phyloP scores from a whole-genome alignment of 2,329 filamentous ascomycete genomes.

The Dactylellina drechsleri region DNA sequence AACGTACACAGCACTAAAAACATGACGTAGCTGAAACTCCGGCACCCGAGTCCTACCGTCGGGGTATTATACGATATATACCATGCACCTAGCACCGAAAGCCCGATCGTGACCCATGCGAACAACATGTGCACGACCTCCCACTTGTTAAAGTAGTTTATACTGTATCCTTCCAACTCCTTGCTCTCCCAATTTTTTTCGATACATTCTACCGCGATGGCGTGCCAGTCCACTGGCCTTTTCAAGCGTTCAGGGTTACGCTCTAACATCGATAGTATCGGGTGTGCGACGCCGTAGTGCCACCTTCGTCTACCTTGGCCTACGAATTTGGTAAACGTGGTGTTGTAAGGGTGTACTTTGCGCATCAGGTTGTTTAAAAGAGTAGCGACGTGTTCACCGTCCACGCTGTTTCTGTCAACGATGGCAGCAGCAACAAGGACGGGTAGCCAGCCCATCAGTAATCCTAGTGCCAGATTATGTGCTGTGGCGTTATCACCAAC shows the following conservation, averaged over 20 bases:
- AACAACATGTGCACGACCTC: conserved; percentile 63
- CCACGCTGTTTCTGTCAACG: conserved; percentile 64
- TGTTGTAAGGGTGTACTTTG: conserved; percentile 56
- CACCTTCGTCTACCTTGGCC: conserved; percentile 62
- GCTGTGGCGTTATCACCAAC: conserved; percentile 63
- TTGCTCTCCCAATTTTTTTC: conserved; percentile 16
- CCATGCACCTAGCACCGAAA: conserved; percentile 62
- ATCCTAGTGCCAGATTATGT: conserved; percentile 64
- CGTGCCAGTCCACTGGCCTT: conserved; percentile 39
- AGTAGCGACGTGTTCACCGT: conserved; percentile 61
- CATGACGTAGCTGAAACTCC: conserved; percentile 64
- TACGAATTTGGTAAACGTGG: conserved; percentile 62
- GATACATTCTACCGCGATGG: conserved; percentile 20
- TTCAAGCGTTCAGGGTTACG: conserved; percentile 18
- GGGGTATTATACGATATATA: conserved; percentile 64
- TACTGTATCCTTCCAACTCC: conserved; percentile 59
- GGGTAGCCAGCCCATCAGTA: conserved; percentile 64
- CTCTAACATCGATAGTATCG: conserved; percentile 61
- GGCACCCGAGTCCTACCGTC: conserved; percentile 64
- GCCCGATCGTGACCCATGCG: conserved; percentile 61
- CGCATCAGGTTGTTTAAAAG: conserved; percentile 62
- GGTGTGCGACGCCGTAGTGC: conserved; percentile 63
- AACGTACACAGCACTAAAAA: conserved; percentile 60
- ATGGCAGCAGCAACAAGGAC: conserved; percentile 64
- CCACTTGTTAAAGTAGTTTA: conserved; percentile 63